These are phyloP conservation scores for Fraxinus velutina DNA, from an alignment of 305 asterid genomes.

Conservation along the genomic window DNA sequence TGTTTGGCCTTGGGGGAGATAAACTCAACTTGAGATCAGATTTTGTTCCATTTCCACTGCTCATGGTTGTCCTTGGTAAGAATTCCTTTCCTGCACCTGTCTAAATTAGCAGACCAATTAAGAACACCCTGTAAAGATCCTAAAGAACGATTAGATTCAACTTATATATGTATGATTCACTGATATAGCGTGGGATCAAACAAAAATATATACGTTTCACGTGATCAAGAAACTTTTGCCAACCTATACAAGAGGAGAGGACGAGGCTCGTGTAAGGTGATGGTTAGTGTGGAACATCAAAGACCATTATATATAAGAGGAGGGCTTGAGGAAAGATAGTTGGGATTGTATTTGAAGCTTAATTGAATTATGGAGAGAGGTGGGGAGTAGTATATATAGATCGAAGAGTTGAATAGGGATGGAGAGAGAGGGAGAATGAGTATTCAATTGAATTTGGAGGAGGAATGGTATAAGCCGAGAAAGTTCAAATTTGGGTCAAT, in stretches of 20 bases:
- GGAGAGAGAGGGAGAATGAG: background rate
- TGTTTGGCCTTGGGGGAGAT: conserved; percentile 35
- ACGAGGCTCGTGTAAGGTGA: background rate
- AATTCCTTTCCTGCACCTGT: background rate
- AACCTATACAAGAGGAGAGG: background rate
- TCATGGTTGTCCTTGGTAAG: conserved; percentile 18
- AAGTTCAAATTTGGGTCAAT: background rate
- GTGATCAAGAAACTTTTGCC: background rate
- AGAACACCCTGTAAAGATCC: background rate
- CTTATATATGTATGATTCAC: background rate
- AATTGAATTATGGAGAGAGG: conserved; percentile 16
- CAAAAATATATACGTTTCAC: background rate
- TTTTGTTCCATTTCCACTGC: conserved; percentile 27
- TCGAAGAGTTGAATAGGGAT: background rate
- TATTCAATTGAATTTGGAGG: background rate
- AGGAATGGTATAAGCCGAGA: background rate
- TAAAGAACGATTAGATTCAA: background rate
- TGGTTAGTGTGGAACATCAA: background rate
- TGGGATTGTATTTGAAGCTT: conserved; percentile 21
- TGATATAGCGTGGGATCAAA: background rate
- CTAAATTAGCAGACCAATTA: background rate
- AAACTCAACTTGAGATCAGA: conserved; percentile 37
- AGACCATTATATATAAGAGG: conserved; percentile 29
- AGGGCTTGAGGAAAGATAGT: conserved; percentile 8
- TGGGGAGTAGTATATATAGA: background rate